Evolutionary conservation across 2,329 filamentous ascomycete species (phyloP).

Genomic region (Fusarium devonianum): DNA sequence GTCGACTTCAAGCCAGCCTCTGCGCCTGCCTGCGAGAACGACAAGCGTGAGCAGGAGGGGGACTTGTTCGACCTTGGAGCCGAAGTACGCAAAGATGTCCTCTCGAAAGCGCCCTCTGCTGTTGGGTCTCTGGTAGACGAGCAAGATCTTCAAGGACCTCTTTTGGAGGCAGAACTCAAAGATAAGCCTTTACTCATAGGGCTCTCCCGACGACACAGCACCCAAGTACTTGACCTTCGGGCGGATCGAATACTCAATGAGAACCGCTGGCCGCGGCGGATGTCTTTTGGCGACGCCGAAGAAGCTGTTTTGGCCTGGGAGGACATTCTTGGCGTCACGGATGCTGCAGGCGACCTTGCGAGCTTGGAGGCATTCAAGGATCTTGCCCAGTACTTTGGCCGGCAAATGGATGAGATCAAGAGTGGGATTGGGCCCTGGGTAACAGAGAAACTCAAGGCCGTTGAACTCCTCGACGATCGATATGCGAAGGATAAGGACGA

Average conservation of each 20-base stretch:
- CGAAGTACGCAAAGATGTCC: slow-evolving; percentile 53
- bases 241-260: slow-evolving; percentile 56
- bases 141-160: slow-evolving; percentile 62
- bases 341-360: slow-evolving; percentile 39
- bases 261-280: slow-evolving; percentile 71
- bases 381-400: slow-evolving; percentile 63
- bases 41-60: slow-evolving; percentile 37
- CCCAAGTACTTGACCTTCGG: slow-evolving; percentile 48
- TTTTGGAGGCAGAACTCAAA: slow-evolving; percentile 57
- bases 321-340: slow-evolving; percentile 55
- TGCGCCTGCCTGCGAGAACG: slow-evolving; percentile 34
- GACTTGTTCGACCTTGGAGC: slow-evolving; percentile 45
- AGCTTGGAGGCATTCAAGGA: slow-evolving; percentile 53
- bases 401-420: slow-evolving; percentile 60
- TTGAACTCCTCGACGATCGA: slow-evolving; percentile 67
- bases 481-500: slow-evolving; percentile 70
- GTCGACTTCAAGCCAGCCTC: slow-evolving; percentile 35
- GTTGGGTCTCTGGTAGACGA: slow-evolving; percentile 67
- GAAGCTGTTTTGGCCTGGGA: slow-evolving; percentile 76
- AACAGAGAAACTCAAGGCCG: slow-evolving; percentile 59
- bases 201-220: slow-evolving; percentile 69
- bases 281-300: slow-evolving; percentile 79
- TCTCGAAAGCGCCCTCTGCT: slow-evolving; percentile 59
- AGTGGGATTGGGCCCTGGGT: slow-evolving; percentile 68
- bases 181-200: slow-evolving; percentile 54